These are phyloP conservation scores for Trichophyton benhamiae DNA, from an alignment of 2,329 filamentous ascomycete genomes.

Conservation along the genomic window DNA sequence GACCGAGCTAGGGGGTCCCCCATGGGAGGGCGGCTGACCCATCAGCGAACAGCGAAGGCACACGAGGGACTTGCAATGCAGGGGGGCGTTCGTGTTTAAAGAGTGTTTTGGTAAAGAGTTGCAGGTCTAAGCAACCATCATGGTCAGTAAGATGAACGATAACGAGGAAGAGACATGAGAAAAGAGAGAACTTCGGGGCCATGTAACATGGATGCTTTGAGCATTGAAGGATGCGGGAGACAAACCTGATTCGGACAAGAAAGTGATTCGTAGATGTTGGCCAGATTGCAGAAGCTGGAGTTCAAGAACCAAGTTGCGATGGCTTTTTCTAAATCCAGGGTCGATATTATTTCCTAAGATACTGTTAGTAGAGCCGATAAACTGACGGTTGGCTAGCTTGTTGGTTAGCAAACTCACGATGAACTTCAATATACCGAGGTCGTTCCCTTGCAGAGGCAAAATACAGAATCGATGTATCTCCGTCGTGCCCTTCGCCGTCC, in stretches of 20 bases:
- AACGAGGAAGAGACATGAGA: background rate
- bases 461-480: background rate
- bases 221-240: background rate
- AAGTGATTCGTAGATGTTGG: background rate
- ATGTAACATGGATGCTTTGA: background rate
- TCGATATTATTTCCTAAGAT: background rate
- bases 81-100: background rate
- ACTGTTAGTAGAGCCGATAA: background rate
- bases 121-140: background rate
- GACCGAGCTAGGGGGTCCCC: background rate
- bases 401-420: conserved; percentile 4
- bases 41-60: background rate
- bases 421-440: conserved; percentile 9
- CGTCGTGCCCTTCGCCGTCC: background rate
- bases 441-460: conserved; percentile 6
- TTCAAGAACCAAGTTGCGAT: background rate
- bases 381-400: background rate
- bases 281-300: background rate
- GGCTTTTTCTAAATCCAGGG: background rate
- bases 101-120: background rate
- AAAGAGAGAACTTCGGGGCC: background rate
- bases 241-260: background rate
- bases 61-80: background rate
- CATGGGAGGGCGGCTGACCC: background rate
- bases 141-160: background rate